These are phyloP conservation scores for Trichosporon sp. DNA, from an alignment of 1,284 basidiomycete species.

Conservation along the genomic window DNA sequence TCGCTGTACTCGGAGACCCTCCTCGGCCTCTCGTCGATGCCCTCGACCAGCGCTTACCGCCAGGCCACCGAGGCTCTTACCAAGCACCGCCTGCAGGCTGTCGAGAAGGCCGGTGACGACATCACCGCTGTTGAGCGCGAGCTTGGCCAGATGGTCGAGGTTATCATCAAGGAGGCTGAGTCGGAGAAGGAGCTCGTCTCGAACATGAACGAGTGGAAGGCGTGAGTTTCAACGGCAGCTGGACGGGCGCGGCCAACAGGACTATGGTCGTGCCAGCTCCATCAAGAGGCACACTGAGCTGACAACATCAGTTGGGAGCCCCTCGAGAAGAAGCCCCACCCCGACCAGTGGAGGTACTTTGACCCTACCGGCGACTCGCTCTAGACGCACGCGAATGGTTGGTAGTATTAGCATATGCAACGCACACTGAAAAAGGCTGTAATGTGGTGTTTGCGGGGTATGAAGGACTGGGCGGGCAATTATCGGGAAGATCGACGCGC, in stretches of 20 bases:
- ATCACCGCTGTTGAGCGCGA: conserved; percentile 63
- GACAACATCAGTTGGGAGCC: conserved; percentile 38
- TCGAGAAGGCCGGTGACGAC: conserved; percentile 64
- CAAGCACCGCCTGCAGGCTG: conserved; percentile 69
- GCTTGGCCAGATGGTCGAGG: conserved; percentile 47
- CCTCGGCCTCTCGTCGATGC: conserved; percentile 62
- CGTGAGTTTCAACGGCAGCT: conserved; percentile 58
- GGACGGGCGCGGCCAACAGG: neutral
- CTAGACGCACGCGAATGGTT: conserved; percentile 6
- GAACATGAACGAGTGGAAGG: conserved; percentile 92
- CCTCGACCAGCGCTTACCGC: conserved; percentile 76
- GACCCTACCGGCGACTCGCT: conserved; percentile 34
- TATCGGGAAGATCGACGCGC: neutral
- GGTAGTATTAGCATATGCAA: conserved; percentile 2
- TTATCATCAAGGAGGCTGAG: conserved; percentile 65
- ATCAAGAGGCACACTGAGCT: neutral
- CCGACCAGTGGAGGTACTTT: conserved; percentile 45
- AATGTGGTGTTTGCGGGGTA: neutral
- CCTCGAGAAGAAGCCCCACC: conserved; percentile 33
- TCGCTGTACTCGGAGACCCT: conserved; percentile 77
- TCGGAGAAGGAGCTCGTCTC: conserved; percentile 72
- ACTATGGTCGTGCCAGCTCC: neutral
- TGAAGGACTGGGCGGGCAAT: neutral
- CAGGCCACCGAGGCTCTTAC: conserved; percentile 84
- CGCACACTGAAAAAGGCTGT: neutral